These are phyloP conservation scores for Coccomyxa subellipsoidea DNA, from an alignment of 163 green algal genomes.

Conservation along the genomic window DNA sequence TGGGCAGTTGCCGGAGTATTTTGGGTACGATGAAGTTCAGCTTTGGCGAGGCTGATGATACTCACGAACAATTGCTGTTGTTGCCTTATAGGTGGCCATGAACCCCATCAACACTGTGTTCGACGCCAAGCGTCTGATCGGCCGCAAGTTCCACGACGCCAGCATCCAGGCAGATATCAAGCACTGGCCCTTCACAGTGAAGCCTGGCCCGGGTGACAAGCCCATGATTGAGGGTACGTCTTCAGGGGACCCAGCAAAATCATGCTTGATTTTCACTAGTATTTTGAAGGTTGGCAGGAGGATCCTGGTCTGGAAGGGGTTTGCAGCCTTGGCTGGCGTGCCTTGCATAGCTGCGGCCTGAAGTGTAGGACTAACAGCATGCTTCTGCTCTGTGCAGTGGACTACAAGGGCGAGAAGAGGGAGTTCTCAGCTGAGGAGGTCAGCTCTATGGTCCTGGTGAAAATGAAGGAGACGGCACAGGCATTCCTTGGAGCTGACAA, in stretches of 20 bases:
- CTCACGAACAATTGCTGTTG: too few relatives aligned
- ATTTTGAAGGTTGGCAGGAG: not conserved
- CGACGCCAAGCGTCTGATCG: constrained; percentile 86
- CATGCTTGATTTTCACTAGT: not conserved
- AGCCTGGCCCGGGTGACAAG: constrained; percentile 66
- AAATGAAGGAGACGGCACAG: constrained; percentile 87
- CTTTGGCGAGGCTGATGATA: too few relatives aligned
- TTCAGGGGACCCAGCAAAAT: not conserved
- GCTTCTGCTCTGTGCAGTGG: constrained; percentile 37
- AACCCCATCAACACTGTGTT: constrained; percentile 88
- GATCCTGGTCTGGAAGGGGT: too few relatives aligned
- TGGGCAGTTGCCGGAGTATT: not conserved
- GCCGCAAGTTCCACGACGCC: constrained; percentile 77
- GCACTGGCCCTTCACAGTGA: constrained; percentile 83
- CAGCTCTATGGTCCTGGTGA: constrained; percentile 73
- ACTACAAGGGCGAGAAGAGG: constrained; percentile 81
- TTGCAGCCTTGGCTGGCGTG: not conserved
- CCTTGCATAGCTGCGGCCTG: not conserved
- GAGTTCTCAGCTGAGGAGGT: constrained; percentile 67
- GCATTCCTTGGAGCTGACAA: constrained; percentile 82
- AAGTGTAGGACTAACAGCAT: not conserved
- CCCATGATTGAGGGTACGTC: constrained; percentile 71
- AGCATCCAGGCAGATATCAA: constrained; percentile 63
- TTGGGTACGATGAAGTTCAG: too few relatives aligned
- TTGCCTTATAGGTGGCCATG: constrained; percentile 49